A percentile compares a stretch with the other conserved stretches of the same genome.
Evolutionary conservation across 176 grass and related monocot species (phyloP).

Genomic region (Oryza meyeriana): DNA sequence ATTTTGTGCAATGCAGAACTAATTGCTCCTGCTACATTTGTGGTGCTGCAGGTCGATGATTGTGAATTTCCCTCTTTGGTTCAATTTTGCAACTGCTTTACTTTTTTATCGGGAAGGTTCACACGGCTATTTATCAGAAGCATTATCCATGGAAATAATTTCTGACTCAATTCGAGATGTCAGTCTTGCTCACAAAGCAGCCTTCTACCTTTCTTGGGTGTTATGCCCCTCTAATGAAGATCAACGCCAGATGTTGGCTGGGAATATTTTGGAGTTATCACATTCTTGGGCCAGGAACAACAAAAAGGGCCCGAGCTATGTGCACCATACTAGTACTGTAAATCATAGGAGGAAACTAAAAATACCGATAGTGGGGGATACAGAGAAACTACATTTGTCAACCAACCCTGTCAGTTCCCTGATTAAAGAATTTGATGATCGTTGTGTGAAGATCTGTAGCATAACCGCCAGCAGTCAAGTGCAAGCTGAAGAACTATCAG

Average conservation of each 20-base stretch:
- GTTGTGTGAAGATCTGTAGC: conserved; percentile 27
- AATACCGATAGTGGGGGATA: conserved; percentile 19
- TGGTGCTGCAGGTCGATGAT: conserved; percentile 61
- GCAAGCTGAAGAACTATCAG: conserved; percentile 21
- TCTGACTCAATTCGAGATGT: conserved; percentile 43
- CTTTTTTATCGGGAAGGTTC: conserved; percentile 56
- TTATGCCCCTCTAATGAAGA: conserved; percentile 49
- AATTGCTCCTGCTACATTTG: conserved; percentile 19
- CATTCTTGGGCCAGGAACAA: conserved; percentile 43
- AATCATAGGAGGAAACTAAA: conserved; percentile 45
- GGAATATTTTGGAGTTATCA: conserved; percentile 58
- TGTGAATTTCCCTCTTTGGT: conserved; percentile 75
- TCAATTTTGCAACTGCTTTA: conserved; percentile 68
- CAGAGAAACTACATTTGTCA: conserved; percentile 27
- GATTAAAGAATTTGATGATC: conserved; percentile 49
- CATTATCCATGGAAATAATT: conserved; percentile 43
- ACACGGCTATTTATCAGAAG: conserved; percentile 54
- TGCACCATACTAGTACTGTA: conserved; percentile 14
- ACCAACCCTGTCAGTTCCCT: conserved; percentile 30
- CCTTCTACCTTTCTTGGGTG: conserved; percentile 72
- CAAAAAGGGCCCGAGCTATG: not conserved
- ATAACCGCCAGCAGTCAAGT: not conserved
- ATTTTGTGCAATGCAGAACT: conserved; percentile 28
- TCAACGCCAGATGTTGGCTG: conserved; percentile 42
- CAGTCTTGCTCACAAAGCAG: conserved; percentile 49